phyloP scores from a whole-genome alignment of 345 rosid genomes.

The Boechera divaricarpa region DNA sequence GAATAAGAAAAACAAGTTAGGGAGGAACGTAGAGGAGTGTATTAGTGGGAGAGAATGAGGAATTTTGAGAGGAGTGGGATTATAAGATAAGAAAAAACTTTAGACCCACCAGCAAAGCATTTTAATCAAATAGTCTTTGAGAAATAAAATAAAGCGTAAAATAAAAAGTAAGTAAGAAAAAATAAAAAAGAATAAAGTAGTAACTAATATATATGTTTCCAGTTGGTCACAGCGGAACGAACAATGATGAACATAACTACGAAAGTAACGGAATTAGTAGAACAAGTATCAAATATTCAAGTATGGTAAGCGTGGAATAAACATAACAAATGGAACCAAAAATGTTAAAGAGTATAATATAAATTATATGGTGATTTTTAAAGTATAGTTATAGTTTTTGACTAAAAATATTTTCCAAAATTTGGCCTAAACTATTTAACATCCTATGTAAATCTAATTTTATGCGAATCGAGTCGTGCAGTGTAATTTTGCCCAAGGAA shows the following conservation, averaged over 20 bases:
- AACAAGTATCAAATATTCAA: not conserved
- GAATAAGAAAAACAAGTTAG: not conserved
- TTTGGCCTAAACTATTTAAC: not conserved
- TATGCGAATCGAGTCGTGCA: too few relatives aligned
- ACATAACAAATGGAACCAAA: not conserved
- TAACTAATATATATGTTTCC: not conserved
- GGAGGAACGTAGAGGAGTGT: conserved; percentile 32
- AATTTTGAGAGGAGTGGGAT: conserved; percentile 30
- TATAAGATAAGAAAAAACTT: conserved; percentile 13
- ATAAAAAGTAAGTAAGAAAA: too few relatives aligned
- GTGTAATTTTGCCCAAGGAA: not conserved
- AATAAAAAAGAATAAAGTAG: too few relatives aligned
- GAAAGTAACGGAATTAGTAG: not conserved
- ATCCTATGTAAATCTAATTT: not conserved
- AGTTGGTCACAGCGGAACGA: not conserved
- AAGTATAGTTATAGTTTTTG: not conserved
- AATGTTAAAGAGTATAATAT: not conserved
- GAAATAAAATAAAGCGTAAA: too few relatives aligned
- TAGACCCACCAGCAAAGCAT: conserved; percentile 32
- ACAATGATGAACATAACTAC: conserved; percentile 1
- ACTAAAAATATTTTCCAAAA: not conserved
- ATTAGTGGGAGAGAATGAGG: conserved; percentile 39
- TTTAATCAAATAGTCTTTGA: conserved; percentile 9
- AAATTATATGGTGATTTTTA: not conserved
- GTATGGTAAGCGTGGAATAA: not conserved